Percentiles rank a stretch among this genome's conserved stretches.
Evolutionary conservation across 495 filamentous ascomycete species (phyloP).

Genomic region (Aspergillus sclerotiicarbonarius): DNA sequence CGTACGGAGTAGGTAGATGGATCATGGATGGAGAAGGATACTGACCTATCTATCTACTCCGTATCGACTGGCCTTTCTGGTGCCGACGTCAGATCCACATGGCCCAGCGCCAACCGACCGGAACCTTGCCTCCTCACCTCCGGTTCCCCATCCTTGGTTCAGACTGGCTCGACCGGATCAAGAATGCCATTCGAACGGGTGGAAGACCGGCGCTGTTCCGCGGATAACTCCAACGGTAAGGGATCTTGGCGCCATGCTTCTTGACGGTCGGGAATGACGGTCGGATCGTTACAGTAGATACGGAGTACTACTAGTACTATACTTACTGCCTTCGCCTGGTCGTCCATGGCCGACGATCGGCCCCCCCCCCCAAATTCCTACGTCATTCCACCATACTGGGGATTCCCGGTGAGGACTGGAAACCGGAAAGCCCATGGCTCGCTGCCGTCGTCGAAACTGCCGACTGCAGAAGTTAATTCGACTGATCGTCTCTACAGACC

Average conservation of each 20-base stretch:
- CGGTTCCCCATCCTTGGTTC: background rate
- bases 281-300: background rate
- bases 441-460: no score
- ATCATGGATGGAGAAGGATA: no score
- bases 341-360: no score
- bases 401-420: no score
- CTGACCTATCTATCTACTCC: no score
- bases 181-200: constrained; percentile 8
- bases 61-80: background rate
- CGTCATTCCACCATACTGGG: no score
- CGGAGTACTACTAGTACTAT: background rate
- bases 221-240: background rate
- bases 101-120: constrained; percentile 9
- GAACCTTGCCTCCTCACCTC: constrained; percentile 6
- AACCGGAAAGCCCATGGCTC: no score
- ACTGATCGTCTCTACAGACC: no score
- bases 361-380: no score
- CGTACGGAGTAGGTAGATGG: background rate
- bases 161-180: background rate
- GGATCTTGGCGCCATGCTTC: constrained; percentile 3
- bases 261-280: no score
- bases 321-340: no score
- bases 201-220: constrained; percentile 4
- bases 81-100: constrained; percentile 31
- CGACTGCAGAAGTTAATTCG: no score